phyloP scores from a whole-genome alignment of 768 basidiomycete species.

The Leccinum fibrillosum region DNA sequence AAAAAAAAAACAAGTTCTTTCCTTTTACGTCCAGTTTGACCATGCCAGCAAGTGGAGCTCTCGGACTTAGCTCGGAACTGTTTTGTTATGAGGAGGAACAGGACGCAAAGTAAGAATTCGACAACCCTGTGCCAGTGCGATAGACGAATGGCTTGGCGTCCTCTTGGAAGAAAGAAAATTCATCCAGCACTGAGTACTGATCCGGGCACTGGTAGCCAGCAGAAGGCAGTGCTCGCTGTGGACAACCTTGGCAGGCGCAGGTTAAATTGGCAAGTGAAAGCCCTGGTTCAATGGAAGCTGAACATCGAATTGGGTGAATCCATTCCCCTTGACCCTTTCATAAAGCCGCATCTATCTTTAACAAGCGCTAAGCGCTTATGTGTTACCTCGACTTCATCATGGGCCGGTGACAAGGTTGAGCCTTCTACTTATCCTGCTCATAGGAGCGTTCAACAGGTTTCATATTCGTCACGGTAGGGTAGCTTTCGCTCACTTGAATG shows the following conservation, averaged over 20 bases:
- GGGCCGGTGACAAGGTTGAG: not conserved
- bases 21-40: not conserved
- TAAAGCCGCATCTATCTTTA: not conserved
- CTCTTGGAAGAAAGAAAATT: too few species aligned
- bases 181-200: too few species aligned
- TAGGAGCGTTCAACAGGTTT: not conserved
- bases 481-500: not conserved
- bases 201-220: too few species aligned
- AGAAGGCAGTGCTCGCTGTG: too few species aligned
- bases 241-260: too few species aligned
- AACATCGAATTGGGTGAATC: not conserved
- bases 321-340: not conserved
- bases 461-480: not conserved
- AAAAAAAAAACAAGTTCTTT: not conserved
- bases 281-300: not conserved
- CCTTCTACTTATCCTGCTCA: not conserved
- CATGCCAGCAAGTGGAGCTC: not conserved
- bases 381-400: not conserved
- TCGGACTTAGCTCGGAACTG: not conserved
- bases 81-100: not conserved
- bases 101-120: not conserved
- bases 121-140: not conserved
- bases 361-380: not conserved
- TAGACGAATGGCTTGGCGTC: not conserved
- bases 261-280: not conserved